phyloP scores from a whole-genome alignment of 352 stramenopile species.

The Pythium utonaiense region DNA sequence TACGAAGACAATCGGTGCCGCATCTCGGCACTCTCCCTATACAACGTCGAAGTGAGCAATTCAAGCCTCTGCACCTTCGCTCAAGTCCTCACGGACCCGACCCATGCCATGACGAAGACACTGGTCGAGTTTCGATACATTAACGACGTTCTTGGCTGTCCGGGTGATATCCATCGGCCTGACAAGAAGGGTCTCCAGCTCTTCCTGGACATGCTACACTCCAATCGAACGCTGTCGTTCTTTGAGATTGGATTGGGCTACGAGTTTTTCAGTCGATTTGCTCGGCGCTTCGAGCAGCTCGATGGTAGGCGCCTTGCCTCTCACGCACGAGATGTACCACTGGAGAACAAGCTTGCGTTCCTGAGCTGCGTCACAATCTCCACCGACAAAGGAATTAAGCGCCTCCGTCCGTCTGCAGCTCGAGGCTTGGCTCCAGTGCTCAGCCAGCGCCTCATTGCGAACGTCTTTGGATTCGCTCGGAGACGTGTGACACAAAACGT shows the following conservation, averaged over 20 bases:
- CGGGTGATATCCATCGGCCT: background rate
- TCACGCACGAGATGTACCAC: background rate
- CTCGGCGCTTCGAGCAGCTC: background rate
- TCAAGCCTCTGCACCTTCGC: conserved; percentile 3
- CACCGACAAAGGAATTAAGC: background rate
- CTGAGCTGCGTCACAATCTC: conserved; percentile 3
- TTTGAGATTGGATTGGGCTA: conserved; percentile 9
- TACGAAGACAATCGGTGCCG: conserved; percentile 4
- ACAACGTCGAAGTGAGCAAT: conserved; percentile 12
- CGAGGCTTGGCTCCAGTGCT: background rate
- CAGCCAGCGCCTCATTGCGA: background rate
- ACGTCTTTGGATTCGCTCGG: background rate
- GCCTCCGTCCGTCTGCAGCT: background rate
- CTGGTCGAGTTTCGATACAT: conserved; percentile 11
- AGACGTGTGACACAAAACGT: background rate
- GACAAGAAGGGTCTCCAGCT: conserved; percentile 1
- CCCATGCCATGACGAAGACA: conserved; percentile 6
- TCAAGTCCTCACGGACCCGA: background rate
- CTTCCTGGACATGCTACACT: conserved; percentile 1
- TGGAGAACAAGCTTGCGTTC: background rate
- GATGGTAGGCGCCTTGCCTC: background rate
- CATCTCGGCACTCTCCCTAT: conserved; percentile 5
- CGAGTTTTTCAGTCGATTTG: background rate
- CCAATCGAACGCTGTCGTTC: conserved; percentile 5
- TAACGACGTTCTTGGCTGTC: background rate